Percentiles rank a stretch among this genome's conserved stretches.
phyloP scores from a whole-genome alignment of 345 rosid genomes.

The Acer saccharum region DNA sequence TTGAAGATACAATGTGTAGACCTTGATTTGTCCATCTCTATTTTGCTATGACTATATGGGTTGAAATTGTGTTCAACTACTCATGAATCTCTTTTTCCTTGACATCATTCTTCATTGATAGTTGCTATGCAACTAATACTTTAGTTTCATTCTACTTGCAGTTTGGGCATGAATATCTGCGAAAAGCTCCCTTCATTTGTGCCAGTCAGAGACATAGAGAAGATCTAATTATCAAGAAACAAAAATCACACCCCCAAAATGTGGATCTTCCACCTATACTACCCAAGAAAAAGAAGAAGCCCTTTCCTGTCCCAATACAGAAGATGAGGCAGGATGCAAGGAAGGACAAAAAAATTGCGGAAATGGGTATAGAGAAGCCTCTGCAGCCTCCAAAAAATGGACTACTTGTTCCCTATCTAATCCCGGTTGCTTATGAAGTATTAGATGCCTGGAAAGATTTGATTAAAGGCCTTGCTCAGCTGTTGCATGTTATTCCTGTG shows the following conservation, averaged over 20 bases:
- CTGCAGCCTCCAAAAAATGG: constrained; percentile 87
- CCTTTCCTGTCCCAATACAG: constrained; percentile 71
- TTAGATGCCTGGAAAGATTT: constrained; percentile 80
- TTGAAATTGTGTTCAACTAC: background rate
- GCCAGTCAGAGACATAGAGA: constrained; percentile 36
- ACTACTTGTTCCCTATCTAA: constrained; percentile 57
- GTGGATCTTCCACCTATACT: constrained; percentile 76
- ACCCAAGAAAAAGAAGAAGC: constrained; percentile 85
- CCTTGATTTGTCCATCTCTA: background rate
- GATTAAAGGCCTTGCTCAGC: constrained; percentile 79
- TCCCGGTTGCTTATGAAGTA: constrained; percentile 31
- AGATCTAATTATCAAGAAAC: constrained; percentile 28
- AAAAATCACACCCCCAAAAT: constrained; percentile 51
- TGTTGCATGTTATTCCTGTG: constrained; percentile 71
- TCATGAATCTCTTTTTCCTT: background rate
- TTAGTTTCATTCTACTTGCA: constrained; percentile 30
- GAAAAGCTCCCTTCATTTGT: constrained; percentile 41
- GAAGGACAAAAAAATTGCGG: constrained; percentile 70
- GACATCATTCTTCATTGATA: background rate
- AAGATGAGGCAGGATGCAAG: constrained; percentile 64
- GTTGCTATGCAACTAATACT: background rate
- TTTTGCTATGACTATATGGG: background rate
- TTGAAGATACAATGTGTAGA: background rate
- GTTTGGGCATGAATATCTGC: constrained; percentile 33
- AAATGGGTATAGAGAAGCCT: constrained; percentile 79